phyloP scores from a whole-genome alignment of 2,329 filamentous ascomycete species.

The Triangularia verruculosa region DNA sequence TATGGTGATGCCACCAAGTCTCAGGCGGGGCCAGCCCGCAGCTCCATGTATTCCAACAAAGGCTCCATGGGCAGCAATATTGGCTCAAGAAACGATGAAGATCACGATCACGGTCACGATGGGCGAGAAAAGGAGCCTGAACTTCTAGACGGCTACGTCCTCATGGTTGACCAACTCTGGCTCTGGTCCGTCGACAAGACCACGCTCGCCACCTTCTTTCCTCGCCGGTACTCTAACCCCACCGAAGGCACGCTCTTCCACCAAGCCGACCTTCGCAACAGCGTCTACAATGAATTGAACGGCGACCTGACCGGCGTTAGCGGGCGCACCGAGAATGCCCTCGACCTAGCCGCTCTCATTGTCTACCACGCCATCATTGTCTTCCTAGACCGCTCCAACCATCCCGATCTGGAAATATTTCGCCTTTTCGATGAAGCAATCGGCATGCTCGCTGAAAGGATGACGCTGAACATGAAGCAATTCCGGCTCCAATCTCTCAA shows the following conservation, averaged over 20 bases:
- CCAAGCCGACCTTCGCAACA: constrained; percentile 60
- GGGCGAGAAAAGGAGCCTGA: constrained; percentile 27
- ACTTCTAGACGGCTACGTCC: constrained; percentile 49
- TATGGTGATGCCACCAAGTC: background rate
- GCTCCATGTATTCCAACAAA: constrained; percentile 15
- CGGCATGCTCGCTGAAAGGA: constrained; percentile 60
- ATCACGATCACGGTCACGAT: constrained; percentile 35
- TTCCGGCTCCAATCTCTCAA: constrained; percentile 54
- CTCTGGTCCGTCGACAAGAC: constrained; percentile 55
- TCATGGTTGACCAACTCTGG: constrained; percentile 69
- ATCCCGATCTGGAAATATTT: constrained; percentile 61
- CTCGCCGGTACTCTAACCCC: constrained; percentile 51
- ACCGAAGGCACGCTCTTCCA: constrained; percentile 55
- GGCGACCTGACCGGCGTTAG: constrained; percentile 60
- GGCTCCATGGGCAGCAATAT: constrained; percentile 1
- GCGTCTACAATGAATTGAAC: constrained; percentile 64
- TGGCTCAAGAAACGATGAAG: no score
- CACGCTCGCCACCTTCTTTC: constrained; percentile 54
- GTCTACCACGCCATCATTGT: constrained; percentile 61
- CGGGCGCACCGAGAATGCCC: constrained; percentile 59
- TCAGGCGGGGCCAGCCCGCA: background rate
- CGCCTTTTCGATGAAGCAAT: constrained; percentile 66
- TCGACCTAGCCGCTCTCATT: constrained; percentile 61
- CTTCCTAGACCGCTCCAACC: constrained; percentile 56
- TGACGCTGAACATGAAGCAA: constrained; percentile 59